These are phyloP conservation scores for Collariella sp. DNA, from an alignment of 495 filamentous ascomycete genomes.

Conservation along the genomic window DNA sequence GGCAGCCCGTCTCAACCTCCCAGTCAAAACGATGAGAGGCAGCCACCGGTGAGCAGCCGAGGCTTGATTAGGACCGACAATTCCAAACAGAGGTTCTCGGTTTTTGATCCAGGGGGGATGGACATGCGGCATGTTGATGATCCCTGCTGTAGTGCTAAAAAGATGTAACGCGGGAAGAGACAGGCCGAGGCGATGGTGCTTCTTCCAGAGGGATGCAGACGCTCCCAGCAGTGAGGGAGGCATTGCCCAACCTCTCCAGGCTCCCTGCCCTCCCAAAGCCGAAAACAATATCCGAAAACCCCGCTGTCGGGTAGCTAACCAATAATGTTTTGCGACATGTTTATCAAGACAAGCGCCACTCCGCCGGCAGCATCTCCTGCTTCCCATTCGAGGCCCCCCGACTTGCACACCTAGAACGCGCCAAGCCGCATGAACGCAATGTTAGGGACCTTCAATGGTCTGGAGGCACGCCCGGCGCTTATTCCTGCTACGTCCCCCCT, in stretches of 20 bases:
- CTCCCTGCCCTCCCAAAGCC: no score
- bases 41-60: no score
- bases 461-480: not conserved
- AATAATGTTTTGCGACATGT: not conserved
- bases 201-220: no score
- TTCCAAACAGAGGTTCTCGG: not conserved
- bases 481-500: conserved; percentile 10
- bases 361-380: not conserved
- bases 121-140: no score
- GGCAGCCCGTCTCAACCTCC: not conserved
- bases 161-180: no score
- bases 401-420: not conserved
- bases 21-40: not conserved
- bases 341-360: not conserved
- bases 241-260: no score
- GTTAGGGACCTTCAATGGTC: not conserved
- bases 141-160: no score
- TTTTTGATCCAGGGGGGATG: not conserved
- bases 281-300: not conserved
- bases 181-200: no score
- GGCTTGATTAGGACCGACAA: not conserved
- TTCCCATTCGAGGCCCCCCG: not conserved
- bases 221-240: no score
- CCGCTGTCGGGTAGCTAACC: not conserved
- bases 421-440: not conserved